phyloP scores from a whole-genome alignment of 2,329 filamentous ascomycete genomes.

The Grosmannia serpens region DNA sequence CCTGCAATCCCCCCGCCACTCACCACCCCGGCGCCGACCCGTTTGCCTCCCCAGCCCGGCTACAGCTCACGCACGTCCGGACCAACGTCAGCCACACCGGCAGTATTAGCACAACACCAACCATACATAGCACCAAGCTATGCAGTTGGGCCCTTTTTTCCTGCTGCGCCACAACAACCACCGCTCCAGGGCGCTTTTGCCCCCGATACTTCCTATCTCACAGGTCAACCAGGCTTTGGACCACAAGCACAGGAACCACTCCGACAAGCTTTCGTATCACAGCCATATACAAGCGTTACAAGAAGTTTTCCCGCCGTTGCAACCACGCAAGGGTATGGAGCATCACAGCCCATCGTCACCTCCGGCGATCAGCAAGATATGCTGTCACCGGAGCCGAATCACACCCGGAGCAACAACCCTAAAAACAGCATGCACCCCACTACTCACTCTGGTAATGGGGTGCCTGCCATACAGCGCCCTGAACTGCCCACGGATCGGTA shows the following conservation, averaged over 20 bases:
- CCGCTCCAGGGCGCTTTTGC: background rate
- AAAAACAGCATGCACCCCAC: background rate
- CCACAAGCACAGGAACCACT: background rate
- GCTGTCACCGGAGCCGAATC: background rate
- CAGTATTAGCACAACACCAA: background rate
- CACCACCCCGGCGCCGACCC: background rate
- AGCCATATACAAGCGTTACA: background rate
- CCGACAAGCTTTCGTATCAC: background rate
- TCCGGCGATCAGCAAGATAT: background rate
- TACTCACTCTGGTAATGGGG: background rate
- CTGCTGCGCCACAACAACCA: background rate
- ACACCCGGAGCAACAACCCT: background rate
- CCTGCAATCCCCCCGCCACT: constrained; percentile 1
- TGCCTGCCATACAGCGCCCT: background rate
- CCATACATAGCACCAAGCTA: background rate
- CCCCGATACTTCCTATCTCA: background rate
- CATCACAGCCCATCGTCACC: background rate
- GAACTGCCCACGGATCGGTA: background rate
- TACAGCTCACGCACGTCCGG: background rate
- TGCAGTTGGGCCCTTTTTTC: background rate
- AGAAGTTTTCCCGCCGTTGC: background rate
- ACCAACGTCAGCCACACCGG: background rate
- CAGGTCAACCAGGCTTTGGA: background rate
- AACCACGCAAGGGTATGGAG: background rate
- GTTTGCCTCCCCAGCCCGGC: background rate